Base-by-base conservation (phyloP, 768 basidiomycete genomes). In the Xerocomus brunneocitrinus region DNA sequence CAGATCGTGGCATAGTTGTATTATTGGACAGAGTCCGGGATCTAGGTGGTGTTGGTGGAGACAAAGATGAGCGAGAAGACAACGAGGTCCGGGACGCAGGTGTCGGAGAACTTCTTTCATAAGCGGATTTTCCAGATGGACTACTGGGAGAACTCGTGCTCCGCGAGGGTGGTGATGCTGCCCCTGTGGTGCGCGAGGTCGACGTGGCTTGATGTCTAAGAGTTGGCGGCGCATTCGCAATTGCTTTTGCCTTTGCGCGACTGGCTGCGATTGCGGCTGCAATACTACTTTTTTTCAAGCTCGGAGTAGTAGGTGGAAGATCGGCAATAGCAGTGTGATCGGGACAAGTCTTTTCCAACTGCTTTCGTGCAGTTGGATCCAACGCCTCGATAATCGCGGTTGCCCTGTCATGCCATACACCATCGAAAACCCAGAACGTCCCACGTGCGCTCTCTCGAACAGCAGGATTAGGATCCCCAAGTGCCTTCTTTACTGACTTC, bases 191-290 rank as follows among this genome's bases (percentile, higher is more conserved):
- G 60, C 87, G 81, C 32, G 88, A 76, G 14, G 71, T 74, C 46
- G 89, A 88, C 8, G 88, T 91, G 5, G 89, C 88, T 66, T 91
- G 89, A 67, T 92, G 91, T 49, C 86, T 79, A 46, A 90, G 75
- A 47, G 80, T 80, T 4, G 91, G 91, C 19, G 91, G 91, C 8
- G 89, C 87, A 31, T 78, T 84, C 3, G 91, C 89, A 55, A 90
- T 90, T 22, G 82, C 85, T 62, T 85, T 91, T 14, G 90, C 89
- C 66, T 91, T 95, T 14, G 87, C 90, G 24, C 92, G 80, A 65
- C 89, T 94, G 22, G 93, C 91, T 38, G 93, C 93, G 61, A 95
- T 89, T 24, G 90, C 83, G 8, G 92, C 89, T 38, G 89, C 86
- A 51, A 94, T 76, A 53, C 89, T 91, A 42, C 81, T 82, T 69